phyloP scores from a whole-genome alignment of 1,139 yeast species.

The Candida tropicalis region DNA sequence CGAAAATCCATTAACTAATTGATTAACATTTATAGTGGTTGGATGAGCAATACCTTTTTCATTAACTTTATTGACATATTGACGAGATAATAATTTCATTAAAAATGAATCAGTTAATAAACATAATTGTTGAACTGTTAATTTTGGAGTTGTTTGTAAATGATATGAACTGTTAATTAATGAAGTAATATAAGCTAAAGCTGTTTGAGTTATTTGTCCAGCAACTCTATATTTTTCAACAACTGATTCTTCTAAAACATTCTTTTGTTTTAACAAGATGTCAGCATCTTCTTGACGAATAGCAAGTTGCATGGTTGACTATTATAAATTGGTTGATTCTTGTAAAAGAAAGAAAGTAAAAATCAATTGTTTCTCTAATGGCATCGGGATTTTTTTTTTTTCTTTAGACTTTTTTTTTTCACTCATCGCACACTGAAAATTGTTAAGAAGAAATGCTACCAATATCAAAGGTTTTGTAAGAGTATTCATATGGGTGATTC shows the following conservation, averaged over 20 bases:
- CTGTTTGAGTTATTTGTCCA: constrained; percentile 90
- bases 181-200: constrained; percentile 63
- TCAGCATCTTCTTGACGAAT: constrained; percentile 74
- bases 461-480: no score
- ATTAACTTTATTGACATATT: constrained; percentile 56
- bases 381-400: not conserved
- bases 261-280: constrained; percentile 72
- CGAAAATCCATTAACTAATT: constrained; percentile 74
- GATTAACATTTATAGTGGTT: constrained; percentile 84
- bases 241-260: constrained; percentile 61
- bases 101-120: constrained; percentile 78
- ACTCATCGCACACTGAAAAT: constrained; percentile 13
- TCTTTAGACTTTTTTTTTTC: constrained; percentile 2
- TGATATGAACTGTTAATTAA: constrained; percentile 76
- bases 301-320: constrained; percentile 56
- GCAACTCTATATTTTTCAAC: constrained; percentile 85
- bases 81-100: constrained; percentile 53
- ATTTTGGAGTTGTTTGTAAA: constrained; percentile 44
- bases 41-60: constrained; percentile 93
- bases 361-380: no score
- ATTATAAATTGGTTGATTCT: constrained; percentile 5
- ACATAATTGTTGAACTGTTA: constrained; percentile 76
- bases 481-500: no score
- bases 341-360: no score
- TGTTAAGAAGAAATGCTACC: not conserved